These are phyloP conservation scores for Ustilaginoidea virens DNA, from an alignment of 2,329 filamentous ascomycete species.

Conservation along the genomic window DNA sequence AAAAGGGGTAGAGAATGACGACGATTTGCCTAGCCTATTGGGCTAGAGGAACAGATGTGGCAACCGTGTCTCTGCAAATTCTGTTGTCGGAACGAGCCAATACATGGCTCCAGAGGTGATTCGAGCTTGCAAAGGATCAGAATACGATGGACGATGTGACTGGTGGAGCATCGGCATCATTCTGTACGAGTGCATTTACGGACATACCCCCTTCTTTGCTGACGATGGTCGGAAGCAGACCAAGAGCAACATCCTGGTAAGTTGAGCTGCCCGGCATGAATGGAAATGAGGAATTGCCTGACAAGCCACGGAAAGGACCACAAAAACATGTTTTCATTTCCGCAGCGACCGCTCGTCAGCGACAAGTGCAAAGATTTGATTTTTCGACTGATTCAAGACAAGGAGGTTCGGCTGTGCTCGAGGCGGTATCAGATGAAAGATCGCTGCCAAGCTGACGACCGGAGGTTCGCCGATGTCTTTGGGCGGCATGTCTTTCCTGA, in stretches of 20 bases:
- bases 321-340: slow-evolving; percentile 54
- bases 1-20: slow-evolving; percentile 12
- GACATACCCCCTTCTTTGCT: slow-evolving; percentile 76
- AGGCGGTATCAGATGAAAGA: slow-evolving; percentile 59
- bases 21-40: slow-evolving; percentile 30
- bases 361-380: slow-evolving; percentile 66
- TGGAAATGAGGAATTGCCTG: too few species aligned
- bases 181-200: slow-evolving; percentile 86
- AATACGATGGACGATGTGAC: slow-evolving; percentile 86
- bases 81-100: slow-evolving; percentile 87
- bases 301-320: slow-evolving; percentile 48
- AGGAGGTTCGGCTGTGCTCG: slow-evolving; percentile 61
- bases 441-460: slow-evolving; percentile 10
- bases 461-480: slow-evolving; percentile 10
- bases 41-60: slow-evolving; percentile 55
- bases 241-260: slow-evolving; percentile 69
- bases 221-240: slow-evolving; percentile 66
- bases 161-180: slow-evolving; percentile 97
- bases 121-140: slow-evolving; percentile 22
- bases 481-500: slow-evolving; percentile 60
- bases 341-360: slow-evolving; percentile 48
- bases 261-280: too few species aligned
- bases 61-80: slow-evolving; percentile 60
- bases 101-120: slow-evolving; percentile 98
- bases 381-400: slow-evolving; percentile 53